These are phyloP conservation scores for Colletotrichum sidae DNA, from an alignment of 2,329 filamentous ascomycete species.

Conservation along the genomic window DNA sequence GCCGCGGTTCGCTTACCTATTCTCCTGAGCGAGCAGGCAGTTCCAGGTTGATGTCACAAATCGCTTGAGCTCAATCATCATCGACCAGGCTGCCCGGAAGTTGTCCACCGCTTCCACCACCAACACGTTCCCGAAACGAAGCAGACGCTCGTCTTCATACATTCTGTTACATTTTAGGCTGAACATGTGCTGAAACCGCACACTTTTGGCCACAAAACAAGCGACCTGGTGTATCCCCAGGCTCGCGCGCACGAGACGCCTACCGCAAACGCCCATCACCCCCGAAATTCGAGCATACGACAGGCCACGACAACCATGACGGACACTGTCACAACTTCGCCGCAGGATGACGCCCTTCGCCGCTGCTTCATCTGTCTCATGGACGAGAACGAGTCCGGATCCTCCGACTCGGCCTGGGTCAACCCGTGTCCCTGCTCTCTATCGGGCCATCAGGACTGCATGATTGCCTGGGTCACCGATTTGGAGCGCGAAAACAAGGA, in stretches of 20 bases:
- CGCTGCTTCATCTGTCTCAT: conserved; percentile 74
- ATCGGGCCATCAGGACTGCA: conserved; percentile 88
- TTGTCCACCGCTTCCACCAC: too few relatives aligned
- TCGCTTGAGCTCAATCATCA: too few relatives aligned
- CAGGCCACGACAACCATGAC: conserved; percentile 6
- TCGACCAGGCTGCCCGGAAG: too few relatives aligned
- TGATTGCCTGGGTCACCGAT: conserved; percentile 94
- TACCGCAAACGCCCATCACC: background rate
- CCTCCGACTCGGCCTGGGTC: conserved; percentile 73
- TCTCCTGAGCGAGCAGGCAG: too few relatives aligned
- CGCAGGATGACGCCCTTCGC: conserved; percentile 36
- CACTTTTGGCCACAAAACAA: too few relatives aligned
- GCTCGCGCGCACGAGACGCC: conserved; percentile 12
- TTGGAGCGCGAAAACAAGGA: conserved; percentile 76
- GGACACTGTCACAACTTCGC: background rate
- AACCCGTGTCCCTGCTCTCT: conserved; percentile 92
- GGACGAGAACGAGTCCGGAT: conserved; percentile 62
- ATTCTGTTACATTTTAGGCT: too few relatives aligned
- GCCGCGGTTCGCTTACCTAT: too few relatives aligned
- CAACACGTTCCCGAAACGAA: too few relatives aligned
- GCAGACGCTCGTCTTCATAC: too few relatives aligned
- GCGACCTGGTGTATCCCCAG: background rate
- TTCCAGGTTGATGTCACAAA: too few relatives aligned
- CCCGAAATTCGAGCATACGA: conserved; percentile 6
- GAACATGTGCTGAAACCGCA: too few relatives aligned